Evolutionary conservation across 1,284 basidiomycete genomes (phyloP).

Genomic region (Volvariella volvacea): DNA sequence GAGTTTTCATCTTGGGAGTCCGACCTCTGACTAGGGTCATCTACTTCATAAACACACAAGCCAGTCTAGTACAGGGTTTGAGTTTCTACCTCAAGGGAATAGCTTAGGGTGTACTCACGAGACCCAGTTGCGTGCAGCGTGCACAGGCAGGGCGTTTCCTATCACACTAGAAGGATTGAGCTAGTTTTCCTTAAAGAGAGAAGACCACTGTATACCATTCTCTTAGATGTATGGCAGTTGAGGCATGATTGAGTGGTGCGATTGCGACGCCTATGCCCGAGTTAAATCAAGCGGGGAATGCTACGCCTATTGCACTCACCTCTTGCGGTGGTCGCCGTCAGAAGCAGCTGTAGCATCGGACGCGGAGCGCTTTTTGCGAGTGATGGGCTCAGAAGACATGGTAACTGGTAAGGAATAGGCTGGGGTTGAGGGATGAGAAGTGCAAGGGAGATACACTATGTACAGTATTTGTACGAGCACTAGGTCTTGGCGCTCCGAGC

Average conservation of each 20-base stretch:
- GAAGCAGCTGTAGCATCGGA: slow-evolving; percentile 21
- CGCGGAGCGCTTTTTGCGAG: slow-evolving; percentile 20
- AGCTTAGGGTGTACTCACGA: slow-evolving; percentile 35
- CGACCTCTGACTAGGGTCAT: slow-evolving; percentile 58
- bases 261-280: slow-evolving; percentile 27
- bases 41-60: slow-evolving; percentile 79
- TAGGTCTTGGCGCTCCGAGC: slow-evolving; percentile 20
- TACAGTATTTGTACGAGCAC: slow-evolving; percentile 24
- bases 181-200: not conserved
- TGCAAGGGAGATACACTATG: not conserved
- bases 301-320: slow-evolving; percentile 16
- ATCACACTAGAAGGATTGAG: slow-evolving; percentile 45
- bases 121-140: slow-evolving; percentile 65
- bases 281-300: slow-evolving; percentile 3
- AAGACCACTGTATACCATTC: slow-evolving; percentile 53
- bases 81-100: not conserved
- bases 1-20: slow-evolving; percentile 56
- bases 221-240: slow-evolving; percentile 62
- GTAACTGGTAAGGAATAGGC: not conserved
- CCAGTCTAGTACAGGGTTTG: slow-evolving; percentile 47
- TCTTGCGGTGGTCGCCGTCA: slow-evolving; percentile 35
- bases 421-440: slow-evolving; percentile 2
- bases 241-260: slow-evolving; percentile 40
- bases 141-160: slow-evolving; percentile 62
- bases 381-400: slow-evolving; percentile 21